A percentile compares a stretch with the other conserved stretches of the same genome.
These are phyloP conservation scores for Amoeboradix gromovi DNA, from an alignment of 371 early-diverging fungal genomes.

Conservation along the genomic window DNA sequence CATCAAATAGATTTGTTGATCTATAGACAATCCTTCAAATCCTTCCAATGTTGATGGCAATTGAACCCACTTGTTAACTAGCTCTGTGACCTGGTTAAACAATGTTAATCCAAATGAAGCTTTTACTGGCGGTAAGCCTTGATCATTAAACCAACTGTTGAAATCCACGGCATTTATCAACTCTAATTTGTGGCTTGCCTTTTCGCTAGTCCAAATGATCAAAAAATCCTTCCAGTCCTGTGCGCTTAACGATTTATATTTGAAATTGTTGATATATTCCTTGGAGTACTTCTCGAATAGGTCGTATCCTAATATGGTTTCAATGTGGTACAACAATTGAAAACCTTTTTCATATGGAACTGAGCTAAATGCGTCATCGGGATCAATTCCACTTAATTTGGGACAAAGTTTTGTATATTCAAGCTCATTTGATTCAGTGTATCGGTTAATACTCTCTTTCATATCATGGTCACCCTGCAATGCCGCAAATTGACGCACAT, in stretches of 20 bases:
- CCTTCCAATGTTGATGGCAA: not conserved
- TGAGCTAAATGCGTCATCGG: slow-evolving; percentile 40
- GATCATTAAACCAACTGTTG: slow-evolving; percentile 48
- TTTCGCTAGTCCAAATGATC: slow-evolving; percentile 5
- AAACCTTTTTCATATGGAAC: slow-evolving; percentile 48
- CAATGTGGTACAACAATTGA: slow-evolving; percentile 65
- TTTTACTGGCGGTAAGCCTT: slow-evolving; percentile 5
- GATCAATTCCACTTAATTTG: slow-evolving; percentile 45
- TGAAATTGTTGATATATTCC: slow-evolving; percentile 49
- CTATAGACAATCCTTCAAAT: not conserved
- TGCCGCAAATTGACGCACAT: slow-evolving; percentile 49
- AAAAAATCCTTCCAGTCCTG: slow-evolving; percentile 54
- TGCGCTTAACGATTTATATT: slow-evolving; percentile 55
- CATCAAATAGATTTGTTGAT: not conserved
- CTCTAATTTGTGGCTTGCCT: not conserved
- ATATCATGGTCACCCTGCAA: slow-evolving; percentile 55
- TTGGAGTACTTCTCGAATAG: slow-evolving; percentile 39
- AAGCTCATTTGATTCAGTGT: slow-evolving; percentile 37
- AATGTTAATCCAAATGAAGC: not conserved
- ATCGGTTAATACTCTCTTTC: slow-evolving; percentile 32
- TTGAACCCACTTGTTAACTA: slow-evolving; percentile 14
- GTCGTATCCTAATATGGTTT: slow-evolving; percentile 36
- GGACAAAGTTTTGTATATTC: slow-evolving; percentile 38
- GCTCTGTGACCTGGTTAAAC: not conserved
- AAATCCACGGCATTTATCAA: slow-evolving; percentile 29